Percentiles rank a stretch among this genome's conserved stretches.
phyloP scores from a whole-genome alignment of 2,329 filamentous ascomycete species.

The Botryotinia globosa region DNA sequence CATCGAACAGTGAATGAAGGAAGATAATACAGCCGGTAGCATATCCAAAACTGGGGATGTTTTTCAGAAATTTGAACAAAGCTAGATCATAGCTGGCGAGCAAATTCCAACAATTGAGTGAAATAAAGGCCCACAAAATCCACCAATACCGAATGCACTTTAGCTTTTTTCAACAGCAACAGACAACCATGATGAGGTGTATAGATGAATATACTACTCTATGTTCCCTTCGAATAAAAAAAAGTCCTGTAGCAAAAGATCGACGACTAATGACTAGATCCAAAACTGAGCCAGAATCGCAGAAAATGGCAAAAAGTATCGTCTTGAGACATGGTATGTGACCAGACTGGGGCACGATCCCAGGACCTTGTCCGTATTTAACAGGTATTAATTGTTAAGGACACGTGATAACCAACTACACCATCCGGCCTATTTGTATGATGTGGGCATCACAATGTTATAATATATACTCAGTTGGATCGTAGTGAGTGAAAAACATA shows the following conservation, averaged over 20 bases:
- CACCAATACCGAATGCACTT: background rate
- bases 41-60: background rate
- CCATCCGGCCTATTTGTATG: background rate
- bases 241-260: background rate
- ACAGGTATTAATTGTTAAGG: background rate
- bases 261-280: background rate
- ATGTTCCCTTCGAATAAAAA: too few species aligned
- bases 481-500: background rate
- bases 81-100: background rate
- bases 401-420: conserved; percentile 19
- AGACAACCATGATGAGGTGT: background rate
- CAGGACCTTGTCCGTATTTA: conserved; percentile 16
- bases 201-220: background rate
- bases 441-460: too few species aligned
- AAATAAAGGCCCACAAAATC: background rate
- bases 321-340: accelerated
- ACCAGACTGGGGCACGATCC: conserved; percentile 12
- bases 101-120: background rate
- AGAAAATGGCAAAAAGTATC: background rate
- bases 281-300: too few species aligned
- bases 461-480: background rate
- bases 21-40: background rate
- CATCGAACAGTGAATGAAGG: background rate
- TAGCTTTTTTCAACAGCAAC: background rate
- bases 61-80: background rate